phyloP scores from a whole-genome alignment of 2,329 filamentous ascomycete species.

The Monosporascus sp. region DNA sequence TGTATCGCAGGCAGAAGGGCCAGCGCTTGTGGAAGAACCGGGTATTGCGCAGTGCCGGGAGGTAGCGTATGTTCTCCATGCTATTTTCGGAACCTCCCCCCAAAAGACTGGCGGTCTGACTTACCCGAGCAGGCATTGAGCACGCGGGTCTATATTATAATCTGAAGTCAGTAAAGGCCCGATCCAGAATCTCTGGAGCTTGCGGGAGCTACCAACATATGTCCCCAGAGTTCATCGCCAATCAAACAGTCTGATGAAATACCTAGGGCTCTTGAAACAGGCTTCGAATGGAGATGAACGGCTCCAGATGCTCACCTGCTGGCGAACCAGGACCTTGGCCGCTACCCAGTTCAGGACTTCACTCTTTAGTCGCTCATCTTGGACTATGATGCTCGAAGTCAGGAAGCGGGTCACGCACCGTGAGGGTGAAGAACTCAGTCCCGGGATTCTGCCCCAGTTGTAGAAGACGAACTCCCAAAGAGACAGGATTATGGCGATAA shows the following conservation, averaged over 20 bases:
- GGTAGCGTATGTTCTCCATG: not conserved
- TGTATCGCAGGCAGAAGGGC: not conserved
- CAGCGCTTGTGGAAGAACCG: not conserved
- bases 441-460: not conserved
- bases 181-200: too few relatives aligned
- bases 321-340: not conserved
- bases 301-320: not conserved
- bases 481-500: not conserved
- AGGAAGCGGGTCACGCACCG: not conserved
- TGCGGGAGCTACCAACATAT: too few relatives aligned
- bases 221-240: too few relatives aligned
- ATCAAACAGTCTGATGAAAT: too few relatives aligned
- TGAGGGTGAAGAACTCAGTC: not conserved
- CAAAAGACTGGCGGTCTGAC: not conserved
- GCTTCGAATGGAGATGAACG: too few relatives aligned
- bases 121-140: not conserved
- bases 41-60: not conserved
- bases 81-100: not conserved
- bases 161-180: too few relatives aligned
- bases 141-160: not conserved
- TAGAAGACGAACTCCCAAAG: not conserved
- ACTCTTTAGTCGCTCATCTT: not conserved
- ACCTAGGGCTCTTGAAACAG: too few relatives aligned
- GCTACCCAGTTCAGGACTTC: not conserved
- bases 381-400: not conserved